Evolutionary conservation across 2,329 filamentous ascomycete genomes (phyloP).

Genomic region (Xylariomycetidae sp.): DNA sequence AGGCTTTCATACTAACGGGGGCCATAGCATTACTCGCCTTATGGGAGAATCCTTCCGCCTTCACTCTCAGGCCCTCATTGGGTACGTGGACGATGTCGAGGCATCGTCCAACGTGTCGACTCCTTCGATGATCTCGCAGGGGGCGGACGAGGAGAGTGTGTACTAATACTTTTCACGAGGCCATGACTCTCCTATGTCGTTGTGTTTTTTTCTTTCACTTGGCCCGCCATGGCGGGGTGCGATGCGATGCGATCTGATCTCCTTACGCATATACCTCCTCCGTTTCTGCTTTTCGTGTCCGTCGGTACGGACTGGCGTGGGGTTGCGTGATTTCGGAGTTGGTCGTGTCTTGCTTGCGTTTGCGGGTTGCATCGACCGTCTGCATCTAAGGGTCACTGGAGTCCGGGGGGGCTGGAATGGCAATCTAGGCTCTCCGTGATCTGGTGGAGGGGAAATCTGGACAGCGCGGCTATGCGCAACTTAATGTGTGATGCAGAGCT

Average conservation of each 20-base stretch:
- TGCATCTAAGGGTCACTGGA: constrained; percentile 29
- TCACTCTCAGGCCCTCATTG: constrained; percentile 87
- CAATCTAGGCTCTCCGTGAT: constrained; percentile 26
- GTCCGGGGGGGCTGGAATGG: constrained; percentile 25
- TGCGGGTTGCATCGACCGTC: constrained; percentile 28
- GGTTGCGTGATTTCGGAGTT: constrained; percentile 24
- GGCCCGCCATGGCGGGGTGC: constrained; percentile 15
- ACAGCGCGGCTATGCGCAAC: constrained; percentile 24
- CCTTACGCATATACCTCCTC: constrained; percentile 42
- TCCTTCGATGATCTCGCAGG: constrained; percentile 66
- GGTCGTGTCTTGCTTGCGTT: constrained; percentile 22
- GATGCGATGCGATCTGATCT: constrained; percentile 27
- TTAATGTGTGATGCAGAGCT: constrained; percentile 34
- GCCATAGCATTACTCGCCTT: constrained; percentile 73
- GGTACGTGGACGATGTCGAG: constrained; percentile 83
- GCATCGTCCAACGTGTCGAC: constrained; percentile 64
- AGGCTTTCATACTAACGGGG: constrained; percentile 61
- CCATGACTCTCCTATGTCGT: constrained; percentile 46
- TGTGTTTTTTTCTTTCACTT: constrained; percentile 24
- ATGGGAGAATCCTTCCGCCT: constrained; percentile 98
- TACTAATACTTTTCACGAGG: constrained; percentile 51
- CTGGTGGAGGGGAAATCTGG: constrained; percentile 20
- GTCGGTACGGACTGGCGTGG: constrained; percentile 24
- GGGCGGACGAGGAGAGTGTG: constrained; percentile 65
- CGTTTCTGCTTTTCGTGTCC: constrained; percentile 26